A percentile compares a stretch with the other conserved stretches of the same genome.
Conservation (phyloP, 192 early-diverging fungal species). For the Coemansia sp. region DNA sequence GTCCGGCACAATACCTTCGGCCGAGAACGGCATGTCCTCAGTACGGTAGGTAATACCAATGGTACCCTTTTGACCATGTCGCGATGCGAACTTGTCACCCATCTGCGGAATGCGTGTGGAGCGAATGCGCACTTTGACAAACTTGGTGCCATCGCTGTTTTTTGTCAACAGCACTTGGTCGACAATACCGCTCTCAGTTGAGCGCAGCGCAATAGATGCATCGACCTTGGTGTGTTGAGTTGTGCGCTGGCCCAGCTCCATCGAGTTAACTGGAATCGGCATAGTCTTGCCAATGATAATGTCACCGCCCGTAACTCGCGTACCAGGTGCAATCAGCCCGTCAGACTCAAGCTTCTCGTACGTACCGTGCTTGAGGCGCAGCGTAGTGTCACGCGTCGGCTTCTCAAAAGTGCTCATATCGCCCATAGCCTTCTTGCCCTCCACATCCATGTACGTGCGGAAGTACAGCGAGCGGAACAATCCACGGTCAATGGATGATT, state of each 20-base stretch:
- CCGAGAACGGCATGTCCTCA: slow-evolving; percentile 98
- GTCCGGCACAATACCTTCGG: slow-evolving; percentile 92
- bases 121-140: slow-evolving; percentile 96
- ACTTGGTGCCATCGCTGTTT: slow-evolving; percentile 90
- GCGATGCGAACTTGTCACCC: slow-evolving; percentile 99
- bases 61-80: slow-evolving; percentile 99
- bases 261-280: slow-evolving; percentile 77
- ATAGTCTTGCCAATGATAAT: slow-evolving; percentile 99
- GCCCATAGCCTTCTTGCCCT: slow-evolving; percentile 83
- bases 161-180: slow-evolving; percentile 97
- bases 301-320: slow-evolving; percentile 93
- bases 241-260: slow-evolving; percentile 91
- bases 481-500: slow-evolving; percentile 96
- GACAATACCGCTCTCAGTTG: slow-evolving; percentile 94
- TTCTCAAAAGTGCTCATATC: slow-evolving; percentile 90
- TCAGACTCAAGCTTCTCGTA: slow-evolving; percentile 98
- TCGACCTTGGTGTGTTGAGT: slow-evolving; percentile 86
- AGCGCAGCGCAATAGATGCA: slow-evolving; percentile 90
- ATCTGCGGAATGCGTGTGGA: slow-evolving; percentile 98
- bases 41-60: slow-evolving; percentile 96
- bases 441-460: slow-evolving; percentile 93
- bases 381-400: slow-evolving; percentile 84
- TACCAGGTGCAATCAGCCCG: slow-evolving; percentile 93
- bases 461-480: slow-evolving; percentile 97
- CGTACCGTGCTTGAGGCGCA: slow-evolving; percentile 87